Conservation (phyloP, 2,329 filamentous ascomycete genomes). For the Plenodomus lindquistii region DNA sequence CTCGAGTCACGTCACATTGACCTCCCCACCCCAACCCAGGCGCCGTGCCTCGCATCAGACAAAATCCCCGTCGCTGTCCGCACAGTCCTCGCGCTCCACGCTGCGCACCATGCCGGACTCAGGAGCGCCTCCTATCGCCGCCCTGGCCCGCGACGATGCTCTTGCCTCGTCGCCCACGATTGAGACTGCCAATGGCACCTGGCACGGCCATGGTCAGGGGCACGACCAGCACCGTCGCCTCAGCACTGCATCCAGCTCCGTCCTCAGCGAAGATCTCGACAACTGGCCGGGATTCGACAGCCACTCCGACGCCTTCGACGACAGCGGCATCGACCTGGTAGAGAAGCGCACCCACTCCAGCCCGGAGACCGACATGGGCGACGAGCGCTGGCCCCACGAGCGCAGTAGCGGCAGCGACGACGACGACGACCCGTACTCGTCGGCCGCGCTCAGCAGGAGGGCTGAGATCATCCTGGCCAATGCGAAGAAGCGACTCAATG, state of each 20-base stretch:
- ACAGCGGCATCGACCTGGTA: conserved; percentile 41
- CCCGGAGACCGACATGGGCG: conserved; percentile 36
- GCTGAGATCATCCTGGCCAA: conserved; percentile 91
- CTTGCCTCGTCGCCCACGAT: conserved; percentile 43
- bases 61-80: conserved; percentile 37
- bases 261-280: conserved; percentile 51
- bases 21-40: conserved; percentile 32
- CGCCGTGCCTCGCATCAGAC: conserved; percentile 34
- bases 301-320: conserved; percentile 33
- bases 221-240: conserved; percentile 30
- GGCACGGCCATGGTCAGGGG: conserved; percentile 15
- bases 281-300: conserved; percentile 46
- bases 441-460: conserved; percentile 61
- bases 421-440: conserved; percentile 68
- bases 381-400: conserved; percentile 42
- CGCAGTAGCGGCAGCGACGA: conserved; percentile 47
- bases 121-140: conserved; percentile 16
- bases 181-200: conserved; percentile 23
- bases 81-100: conserved; percentile 41
- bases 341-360: conserved; percentile 37
- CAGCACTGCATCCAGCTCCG: conserved; percentile 46
- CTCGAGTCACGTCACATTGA: conserved; percentile 33
- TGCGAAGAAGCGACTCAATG: conserved; percentile 85
- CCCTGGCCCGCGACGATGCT: conserved; percentile 19
- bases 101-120: conserved; percentile 37